phyloP scores from a whole-genome alignment of 257 asterid genomes.

The Nyctanthes arbortristis region DNA sequence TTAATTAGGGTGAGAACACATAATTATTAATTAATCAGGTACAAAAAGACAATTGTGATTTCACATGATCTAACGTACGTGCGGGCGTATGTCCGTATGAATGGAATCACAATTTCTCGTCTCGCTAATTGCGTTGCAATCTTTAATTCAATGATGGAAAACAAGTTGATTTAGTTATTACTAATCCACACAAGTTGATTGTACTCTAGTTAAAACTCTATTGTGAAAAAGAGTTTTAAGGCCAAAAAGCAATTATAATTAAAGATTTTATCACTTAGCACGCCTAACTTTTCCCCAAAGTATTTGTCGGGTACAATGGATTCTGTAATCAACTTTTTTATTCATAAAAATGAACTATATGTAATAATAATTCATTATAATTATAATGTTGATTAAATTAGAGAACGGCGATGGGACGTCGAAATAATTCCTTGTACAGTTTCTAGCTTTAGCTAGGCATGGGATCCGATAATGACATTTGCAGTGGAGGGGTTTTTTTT shows the following conservation, averaged over 20 bases:
- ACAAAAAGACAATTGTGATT: no score
- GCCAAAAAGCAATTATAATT: constrained; percentile 17
- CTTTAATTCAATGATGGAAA: no score
- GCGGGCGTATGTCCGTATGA: no score
- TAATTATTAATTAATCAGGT: neutral
- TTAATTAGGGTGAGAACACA: no score
- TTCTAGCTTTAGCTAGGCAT: no score
- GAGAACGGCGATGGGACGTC: constrained; percentile 14
- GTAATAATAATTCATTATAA: no score
- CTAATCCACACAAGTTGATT: no score
- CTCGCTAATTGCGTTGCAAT: no score
- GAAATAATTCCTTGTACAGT: constrained; percentile 7
- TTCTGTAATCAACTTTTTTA: constrained; percentile 5
- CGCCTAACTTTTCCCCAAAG: constrained; percentile 16
- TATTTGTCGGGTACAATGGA: constrained; percentile 33
- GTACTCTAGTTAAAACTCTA: neutral
- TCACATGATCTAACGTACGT: no score
- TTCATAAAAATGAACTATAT: neutral
- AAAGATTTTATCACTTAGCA: constrained; percentile 23
- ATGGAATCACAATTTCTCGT: no score
- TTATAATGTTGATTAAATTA: neutral
- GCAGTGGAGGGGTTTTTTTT: no score
- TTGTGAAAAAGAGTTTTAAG: neutral
- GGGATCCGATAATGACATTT: neutral
- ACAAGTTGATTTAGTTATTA: no score